phyloP scores from a whole-genome alignment of 1,139 yeast species.

The Candida albicans region DNA sequence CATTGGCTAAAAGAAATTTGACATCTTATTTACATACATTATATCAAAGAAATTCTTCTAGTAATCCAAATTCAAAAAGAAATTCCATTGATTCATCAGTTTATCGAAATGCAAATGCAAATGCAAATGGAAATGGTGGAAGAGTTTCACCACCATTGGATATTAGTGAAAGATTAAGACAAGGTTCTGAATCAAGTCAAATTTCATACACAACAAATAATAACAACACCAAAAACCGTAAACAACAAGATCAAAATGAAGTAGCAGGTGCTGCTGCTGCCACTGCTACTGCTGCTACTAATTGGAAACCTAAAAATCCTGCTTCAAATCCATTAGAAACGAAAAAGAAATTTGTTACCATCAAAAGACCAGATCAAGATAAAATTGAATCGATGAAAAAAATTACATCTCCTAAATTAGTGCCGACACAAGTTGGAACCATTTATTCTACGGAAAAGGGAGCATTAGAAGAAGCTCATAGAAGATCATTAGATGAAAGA shows the following conservation, averaged over 20 bases:
- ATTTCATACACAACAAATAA: constrained; percentile 12
- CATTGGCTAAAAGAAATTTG: constrained; percentile 70
- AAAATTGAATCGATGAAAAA: constrained; percentile 27
- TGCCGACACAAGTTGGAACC: constrained; percentile 28
- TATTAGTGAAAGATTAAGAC: constrained; percentile 12
- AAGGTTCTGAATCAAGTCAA: constrained; percentile 11
- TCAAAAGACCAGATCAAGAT: constrained; percentile 51
- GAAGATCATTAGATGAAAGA: constrained; percentile 14
- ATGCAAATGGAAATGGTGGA: too few relatives aligned
- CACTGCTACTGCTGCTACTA: constrained; percentile 12
- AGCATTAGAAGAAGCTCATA: constrained; percentile 41
- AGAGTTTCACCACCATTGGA: constrained; percentile 6
- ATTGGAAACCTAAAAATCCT: constrained; percentile 62
- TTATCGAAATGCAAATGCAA: too few relatives aligned
- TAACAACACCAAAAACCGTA: constrained; percentile 3
- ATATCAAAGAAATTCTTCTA: constrained; percentile 37
- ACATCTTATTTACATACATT: constrained; percentile 67
- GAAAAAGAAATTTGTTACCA: constrained; percentile 65
- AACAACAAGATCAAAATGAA: not conserved
- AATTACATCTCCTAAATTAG: constrained; percentile 14
- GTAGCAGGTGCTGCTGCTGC: constrained; percentile 1
- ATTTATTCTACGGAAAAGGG: constrained; percentile 53
- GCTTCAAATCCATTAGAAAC: constrained; percentile 84
- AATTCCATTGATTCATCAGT: constrained; percentile 34
- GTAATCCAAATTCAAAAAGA: constrained; percentile 29